These are phyloP conservation scores for Acanthamoeba pearcei DNA, from an alignment of 208 protist genomes.

Conservation along the genomic window DNA sequence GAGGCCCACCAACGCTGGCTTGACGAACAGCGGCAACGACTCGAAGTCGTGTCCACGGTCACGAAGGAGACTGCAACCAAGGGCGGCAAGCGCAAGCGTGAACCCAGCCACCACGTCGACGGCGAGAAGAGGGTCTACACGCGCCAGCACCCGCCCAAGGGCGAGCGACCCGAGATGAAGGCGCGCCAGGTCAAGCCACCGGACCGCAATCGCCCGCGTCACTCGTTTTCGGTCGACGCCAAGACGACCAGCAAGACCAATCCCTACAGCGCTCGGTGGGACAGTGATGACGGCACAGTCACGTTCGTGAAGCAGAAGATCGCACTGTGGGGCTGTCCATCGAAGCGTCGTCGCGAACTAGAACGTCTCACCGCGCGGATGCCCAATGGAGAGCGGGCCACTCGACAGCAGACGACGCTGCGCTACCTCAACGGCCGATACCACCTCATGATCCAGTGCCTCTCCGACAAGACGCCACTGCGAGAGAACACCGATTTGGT, in stretches of 20 bases:
- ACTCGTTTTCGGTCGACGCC: slow-evolving; percentile 1
- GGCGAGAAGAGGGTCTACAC: slow-evolving; percentile 19
- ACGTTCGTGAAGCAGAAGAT: background rate
- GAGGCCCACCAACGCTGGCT: slow-evolving; percentile 5
- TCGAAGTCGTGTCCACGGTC: background rate
- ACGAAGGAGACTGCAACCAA: slow-evolving; percentile 1
- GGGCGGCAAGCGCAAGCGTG: background rate
- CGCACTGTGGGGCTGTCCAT: background rate
- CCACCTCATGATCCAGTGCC: slow-evolving; percentile 23
- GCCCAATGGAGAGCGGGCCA: background rate
- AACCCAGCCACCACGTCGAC: background rate
- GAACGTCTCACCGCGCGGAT: background rate
- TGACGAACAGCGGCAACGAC: background rate
- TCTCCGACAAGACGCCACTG: background rate
- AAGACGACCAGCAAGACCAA: slow-evolving; percentile 24
- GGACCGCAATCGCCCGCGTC: background rate
- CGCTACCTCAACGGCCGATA: slow-evolving; percentile 5
- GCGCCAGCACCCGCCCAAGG: slow-evolving; percentile 4
- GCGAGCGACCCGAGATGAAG: slow-evolving; percentile 9
- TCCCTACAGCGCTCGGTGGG: slow-evolving; percentile 23
- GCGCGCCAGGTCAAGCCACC: background rate
- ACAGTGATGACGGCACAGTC: background rate
- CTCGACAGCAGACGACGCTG: background rate
- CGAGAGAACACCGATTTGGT: background rate
- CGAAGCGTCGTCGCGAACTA: background rate